Evolutionary conservation across 31 red algal genomes (phyloP).

Genomic region (Asparagopsis taxiformis): DNA sequence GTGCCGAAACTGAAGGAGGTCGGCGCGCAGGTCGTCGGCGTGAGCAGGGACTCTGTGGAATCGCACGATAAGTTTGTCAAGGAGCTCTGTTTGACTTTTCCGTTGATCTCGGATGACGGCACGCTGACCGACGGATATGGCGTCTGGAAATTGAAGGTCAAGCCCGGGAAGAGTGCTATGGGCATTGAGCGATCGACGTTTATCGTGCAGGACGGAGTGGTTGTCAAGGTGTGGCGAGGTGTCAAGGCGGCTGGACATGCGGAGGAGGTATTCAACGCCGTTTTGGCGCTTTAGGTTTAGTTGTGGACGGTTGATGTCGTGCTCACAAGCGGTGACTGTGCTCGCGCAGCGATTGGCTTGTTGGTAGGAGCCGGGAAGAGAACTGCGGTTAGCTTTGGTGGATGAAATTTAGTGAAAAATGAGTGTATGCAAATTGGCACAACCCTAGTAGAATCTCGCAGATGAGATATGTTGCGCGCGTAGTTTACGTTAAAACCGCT

Average conservation of each 20-base stretch:
- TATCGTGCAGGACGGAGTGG: constrained; percentile 48
- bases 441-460: no score
- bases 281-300: constrained; percentile 39
- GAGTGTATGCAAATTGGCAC: no score
- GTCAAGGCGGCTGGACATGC: constrained; percentile 58
- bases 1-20: constrained; percentile 15
- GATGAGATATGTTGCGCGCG: no score
- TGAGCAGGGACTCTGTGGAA: constrained; percentile 51
- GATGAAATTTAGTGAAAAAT: no score
- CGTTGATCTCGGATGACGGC: constrained; percentile 60
- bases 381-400: no score
- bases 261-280: constrained; percentile 35
- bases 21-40: constrained; percentile 47
- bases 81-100: constrained; percentile 56
- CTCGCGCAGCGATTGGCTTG: no score
- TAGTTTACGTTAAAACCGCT: no score
- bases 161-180: constrained; percentile 35
- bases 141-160: constrained; percentile 60
- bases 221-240: constrained; percentile 61
- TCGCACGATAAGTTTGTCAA: constrained; percentile 46
- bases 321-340: no score
- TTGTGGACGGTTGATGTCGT: no score
- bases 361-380: no score
- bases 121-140: constrained; percentile 57
- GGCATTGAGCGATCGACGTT: constrained; percentile 73